Percentiles rank a stretch among this genome's conserved stretches.
Conservation (phyloP, 1,139 yeast genomes). For the Debaryomycetaceae sp. region DNA sequence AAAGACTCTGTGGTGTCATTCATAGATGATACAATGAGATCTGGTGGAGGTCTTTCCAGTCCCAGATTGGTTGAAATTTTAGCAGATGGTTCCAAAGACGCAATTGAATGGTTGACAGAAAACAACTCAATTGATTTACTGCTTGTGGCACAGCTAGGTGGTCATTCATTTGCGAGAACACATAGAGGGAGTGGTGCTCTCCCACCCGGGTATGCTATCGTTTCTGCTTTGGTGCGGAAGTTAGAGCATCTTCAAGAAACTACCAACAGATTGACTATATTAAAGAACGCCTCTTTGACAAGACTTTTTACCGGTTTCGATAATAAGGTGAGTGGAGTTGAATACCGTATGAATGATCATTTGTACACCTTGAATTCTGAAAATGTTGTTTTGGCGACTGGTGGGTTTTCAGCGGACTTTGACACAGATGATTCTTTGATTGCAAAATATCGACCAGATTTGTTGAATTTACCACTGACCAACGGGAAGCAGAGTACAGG, state of each 20-base stretch:
- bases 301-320: conserved; percentile 13
- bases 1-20: conserved; percentile 25
- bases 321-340: conserved; percentile 21
- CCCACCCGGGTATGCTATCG: conserved; percentile 38
- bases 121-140: conserved; percentile 24
- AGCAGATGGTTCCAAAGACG: conserved; percentile 23
- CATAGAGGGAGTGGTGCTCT: conserved; percentile 31
- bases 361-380: conserved; percentile 9
- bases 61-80: conserved; percentile 23
- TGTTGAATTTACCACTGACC: conserved; percentile 30
- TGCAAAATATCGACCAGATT: conserved; percentile 31
- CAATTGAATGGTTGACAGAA: conserved; percentile 32
- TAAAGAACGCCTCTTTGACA: conserved; percentile 18
- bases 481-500: conserved; percentile 36
- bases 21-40: conserved; percentile 24
- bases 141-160: conserved; percentile 30
- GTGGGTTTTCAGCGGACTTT: conserved; percentile 37
- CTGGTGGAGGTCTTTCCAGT: conserved; percentile 30
- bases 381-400: conserved; percentile 34
- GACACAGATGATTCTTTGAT: conserved; percentile 17
- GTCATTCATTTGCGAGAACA: conserved; percentile 36
- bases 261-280: conserved; percentile 15
- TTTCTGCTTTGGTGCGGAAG: conserved; percentile 22
- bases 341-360: conserved; percentile 12
- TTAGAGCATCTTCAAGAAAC: conserved; percentile 13